Evolutionary conservation across 1,284 basidiomycete species (phyloP).

Genomic region (Nidula niveotomentosa): DNA sequence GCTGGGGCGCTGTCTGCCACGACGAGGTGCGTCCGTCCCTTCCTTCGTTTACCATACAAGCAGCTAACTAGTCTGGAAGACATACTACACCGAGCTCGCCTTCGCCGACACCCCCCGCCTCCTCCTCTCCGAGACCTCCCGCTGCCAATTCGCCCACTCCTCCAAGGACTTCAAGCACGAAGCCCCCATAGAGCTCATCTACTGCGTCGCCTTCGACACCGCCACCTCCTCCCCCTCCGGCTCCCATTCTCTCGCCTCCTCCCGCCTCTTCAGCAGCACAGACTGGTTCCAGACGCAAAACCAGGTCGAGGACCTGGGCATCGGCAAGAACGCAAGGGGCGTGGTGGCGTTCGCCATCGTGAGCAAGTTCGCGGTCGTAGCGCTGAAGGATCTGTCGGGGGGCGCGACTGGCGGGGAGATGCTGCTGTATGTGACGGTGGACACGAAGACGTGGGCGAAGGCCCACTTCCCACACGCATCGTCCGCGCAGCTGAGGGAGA

Average conservation of each 20-base stretch:
- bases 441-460: slow-evolving; percentile 80
- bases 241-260: slow-evolving; percentile 59
- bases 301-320: slow-evolving; percentile 80
- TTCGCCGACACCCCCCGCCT: slow-evolving; percentile 62
- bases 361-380: slow-evolving; percentile 88
- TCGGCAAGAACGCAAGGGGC: slow-evolving; percentile 80
- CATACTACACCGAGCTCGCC: slow-evolving; percentile 84
- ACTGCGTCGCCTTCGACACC: slow-evolving; percentile 84
- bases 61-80: slow-evolving; percentile 34
- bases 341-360: slow-evolving; percentile 90
- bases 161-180: slow-evolving; percentile 76
- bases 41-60: neutral
- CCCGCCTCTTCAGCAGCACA: slow-evolving; percentile 75
- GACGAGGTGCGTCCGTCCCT: slow-evolving; percentile 60
- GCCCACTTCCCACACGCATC: slow-evolving; percentile 87
- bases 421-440: slow-evolving; percentile 83
- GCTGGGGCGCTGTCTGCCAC: slow-evolving; percentile 69
- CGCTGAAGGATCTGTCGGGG: slow-evolving; percentile 64
- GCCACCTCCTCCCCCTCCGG: slow-evolving; percentile 44
- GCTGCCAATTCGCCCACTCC: slow-evolving; percentile 87
- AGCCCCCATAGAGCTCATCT: slow-evolving; percentile 73
- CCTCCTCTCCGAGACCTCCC: slow-evolving; percentile 69
- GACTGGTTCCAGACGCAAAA: slow-evolving; percentile 77
- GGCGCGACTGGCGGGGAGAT: slow-evolving; percentile 59
- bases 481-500: slow-evolving; percentile 77